Evolutionary conservation across 139 green algal species (phyloP).

Genomic region (Chara braunii): DNA sequence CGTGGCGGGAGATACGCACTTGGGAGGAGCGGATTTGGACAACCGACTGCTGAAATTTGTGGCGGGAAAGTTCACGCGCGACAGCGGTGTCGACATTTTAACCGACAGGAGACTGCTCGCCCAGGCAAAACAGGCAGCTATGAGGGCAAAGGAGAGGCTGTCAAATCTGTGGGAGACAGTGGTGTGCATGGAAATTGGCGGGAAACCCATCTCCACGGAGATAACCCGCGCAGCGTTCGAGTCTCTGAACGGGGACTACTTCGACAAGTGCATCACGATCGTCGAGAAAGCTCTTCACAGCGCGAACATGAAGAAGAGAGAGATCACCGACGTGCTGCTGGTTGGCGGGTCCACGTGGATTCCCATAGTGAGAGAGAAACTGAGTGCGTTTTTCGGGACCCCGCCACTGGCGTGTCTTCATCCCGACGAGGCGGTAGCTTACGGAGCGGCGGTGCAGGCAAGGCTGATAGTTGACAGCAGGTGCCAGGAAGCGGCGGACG

Average conservation of each 20-base stretch:
- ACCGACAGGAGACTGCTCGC: constrained; percentile 91
- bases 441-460: constrained; percentile 94
- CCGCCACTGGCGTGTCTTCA: constrained; percentile 85
- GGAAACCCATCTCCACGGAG: too few species aligned
- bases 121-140: constrained; percentile 80
- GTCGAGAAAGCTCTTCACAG: too few species aligned
- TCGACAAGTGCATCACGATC: too few species aligned
- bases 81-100: constrained; percentile 87
- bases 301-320: too few species aligned
- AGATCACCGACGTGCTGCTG: constrained; percentile 94
- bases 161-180: too few species aligned
- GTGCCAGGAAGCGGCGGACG: too few species aligned
- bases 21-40: constrained; percentile 98
- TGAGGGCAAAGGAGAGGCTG: constrained; percentile 98
- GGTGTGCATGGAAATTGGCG: too few species aligned
- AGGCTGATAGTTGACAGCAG: too few species aligned
- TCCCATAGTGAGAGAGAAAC: constrained; percentile 90
- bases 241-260: too few species aligned
- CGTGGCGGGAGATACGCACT: constrained; percentile 97
- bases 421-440: constrained; percentile 97
- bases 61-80: constrained; percentile 67
- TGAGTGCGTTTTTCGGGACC: constrained; percentile 80
- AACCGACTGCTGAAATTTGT: constrained; percentile 70
- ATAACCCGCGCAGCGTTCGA: too few species aligned
- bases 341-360: constrained; percentile 98